Conservation (phyloP, 495 filamentous ascomycete genomes). For the Daldinia caldariorum region DNA sequence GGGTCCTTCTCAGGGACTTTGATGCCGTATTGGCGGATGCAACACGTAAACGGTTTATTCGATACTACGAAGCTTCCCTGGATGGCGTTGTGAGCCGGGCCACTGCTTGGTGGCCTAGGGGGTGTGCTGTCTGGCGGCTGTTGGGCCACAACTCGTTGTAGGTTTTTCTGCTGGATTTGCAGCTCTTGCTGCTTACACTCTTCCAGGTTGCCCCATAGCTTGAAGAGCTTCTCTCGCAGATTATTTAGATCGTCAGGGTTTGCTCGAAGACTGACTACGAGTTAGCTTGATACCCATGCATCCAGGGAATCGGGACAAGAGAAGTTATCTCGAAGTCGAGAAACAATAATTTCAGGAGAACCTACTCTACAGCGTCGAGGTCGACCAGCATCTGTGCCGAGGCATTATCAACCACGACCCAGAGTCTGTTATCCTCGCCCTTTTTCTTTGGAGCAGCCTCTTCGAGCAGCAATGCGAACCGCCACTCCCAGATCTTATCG, state of each 20-base stretch:
- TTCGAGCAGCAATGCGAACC: slow-evolving; percentile 78
- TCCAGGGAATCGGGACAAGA: not conserved
- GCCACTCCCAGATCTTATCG: slow-evolving; percentile 75
- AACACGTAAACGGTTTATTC: slow-evolving; percentile 68
- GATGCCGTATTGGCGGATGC: slow-evolving; percentile 69
- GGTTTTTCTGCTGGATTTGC: slow-evolving; percentile 18
- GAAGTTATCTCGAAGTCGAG: not conserved
- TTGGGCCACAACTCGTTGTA: slow-evolving; percentile 40
- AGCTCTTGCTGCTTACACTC: slow-evolving; percentile 64
- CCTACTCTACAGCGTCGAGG: slow-evolving; percentile 71
- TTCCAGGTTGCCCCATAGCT: slow-evolving; percentile 88
- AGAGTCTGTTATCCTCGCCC: slow-evolving; percentile 57
- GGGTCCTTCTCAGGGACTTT: slow-evolving; percentile 44
- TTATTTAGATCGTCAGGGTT: slow-evolving; percentile 55
- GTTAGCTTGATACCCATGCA: slow-evolving; percentile 22
- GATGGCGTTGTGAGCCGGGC: slow-evolving; percentile 16
- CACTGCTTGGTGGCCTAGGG: slow-evolving; percentile 2
- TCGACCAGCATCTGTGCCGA: slow-evolving; percentile 73
- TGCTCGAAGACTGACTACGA: slow-evolving; percentile 59
- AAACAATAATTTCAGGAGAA: slow-evolving; percentile 56
- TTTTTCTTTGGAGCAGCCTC: slow-evolving; percentile 55
- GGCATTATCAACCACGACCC: slow-evolving; percentile 70
- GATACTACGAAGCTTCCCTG: slow-evolving; percentile 42
- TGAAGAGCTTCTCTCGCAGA: slow-evolving; percentile 76
- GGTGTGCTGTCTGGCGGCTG: slow-evolving; percentile 40